A percentile compares a stretch with the other conserved stretches of the same genome.
These are phyloP conservation scores for Yamadazyma atlantica DNA, from an alignment of 1,139 yeast genomes.

Conservation along the genomic window DNA sequence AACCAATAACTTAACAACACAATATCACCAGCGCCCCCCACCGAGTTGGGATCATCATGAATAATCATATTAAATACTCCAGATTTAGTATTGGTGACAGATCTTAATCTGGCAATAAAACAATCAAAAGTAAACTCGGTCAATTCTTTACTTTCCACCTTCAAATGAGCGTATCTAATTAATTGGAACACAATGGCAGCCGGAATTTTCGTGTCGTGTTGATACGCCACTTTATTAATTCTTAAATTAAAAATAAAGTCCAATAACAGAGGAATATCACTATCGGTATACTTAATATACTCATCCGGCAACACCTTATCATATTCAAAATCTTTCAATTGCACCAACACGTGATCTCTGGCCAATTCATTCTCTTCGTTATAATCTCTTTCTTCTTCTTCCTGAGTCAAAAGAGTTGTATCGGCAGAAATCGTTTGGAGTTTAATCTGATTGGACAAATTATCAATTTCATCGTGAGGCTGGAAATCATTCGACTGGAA, in stretches of 20 bases:
- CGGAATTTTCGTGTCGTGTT: conserved; percentile 61
- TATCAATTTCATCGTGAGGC: conserved; percentile 39
- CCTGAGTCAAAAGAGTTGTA: conserved; percentile 20
- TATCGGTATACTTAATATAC: conserved; percentile 60
- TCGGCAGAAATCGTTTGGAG: conserved; percentile 46
- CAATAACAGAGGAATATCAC: conserved; percentile 61
- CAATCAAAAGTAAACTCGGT: conserved; percentile 60
- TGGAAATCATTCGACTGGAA: conserved; percentile 19
- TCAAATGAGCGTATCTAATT: conserved; percentile 60
- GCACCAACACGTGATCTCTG: conserved; percentile 28
- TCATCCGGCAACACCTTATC: conserved; percentile 46
- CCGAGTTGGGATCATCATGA: conserved; percentile 22
- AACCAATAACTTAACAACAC: conserved; percentile 74
- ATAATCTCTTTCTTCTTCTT: conserved; percentile 24
- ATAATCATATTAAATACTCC: conserved; percentile 54
- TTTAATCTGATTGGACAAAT: conserved; percentile 42
- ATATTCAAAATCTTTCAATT: conserved; percentile 45
- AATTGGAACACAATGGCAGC: conserved; percentile 70
- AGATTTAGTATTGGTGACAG: conserved; percentile 58
- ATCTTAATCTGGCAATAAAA: conserved; percentile 59
- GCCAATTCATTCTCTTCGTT: conserved; percentile 32
- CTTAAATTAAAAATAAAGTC: conserved; percentile 53
- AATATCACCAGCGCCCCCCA: conserved; percentile 58
- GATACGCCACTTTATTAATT: conserved; percentile 26
- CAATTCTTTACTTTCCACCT: conserved; percentile 51